Evolutionary conservation across 768 basidiomycete species (phyloP), one percentile per base, ranked within the genome.

Genomic region (Boletus rufocinnamomeus): DNA sequence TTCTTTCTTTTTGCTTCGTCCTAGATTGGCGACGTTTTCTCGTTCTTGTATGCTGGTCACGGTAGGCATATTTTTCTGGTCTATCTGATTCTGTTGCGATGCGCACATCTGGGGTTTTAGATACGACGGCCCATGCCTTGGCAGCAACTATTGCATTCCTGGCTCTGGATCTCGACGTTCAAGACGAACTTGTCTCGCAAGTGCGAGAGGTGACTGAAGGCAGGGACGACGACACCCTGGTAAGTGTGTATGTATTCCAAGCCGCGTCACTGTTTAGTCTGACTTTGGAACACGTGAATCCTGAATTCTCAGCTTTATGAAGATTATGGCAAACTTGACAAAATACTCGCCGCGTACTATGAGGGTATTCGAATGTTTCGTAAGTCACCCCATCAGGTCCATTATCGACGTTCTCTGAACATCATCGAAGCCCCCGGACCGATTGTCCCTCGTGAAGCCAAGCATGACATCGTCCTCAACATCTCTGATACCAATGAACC

Each of bases 11-110:
- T 41, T 6, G 28, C 23, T 17, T 25, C 5, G 16, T 13, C 10
- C 7, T 30, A 82, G 82, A 80, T 84, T 51, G 82, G 82, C 6
- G 82, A 84, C 50, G 68, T 82, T 1, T 84, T 77, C 60, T 60
- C 77, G 10, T 72, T 83, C 66, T 72, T 87, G 28, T 79, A 83
- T 49, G 84, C 84, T 32, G 85, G 85, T 16, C 83, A 84, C 61
- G 83, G 82, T 82, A 59, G 17, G 70, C 51, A 19, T 41, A 19
- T 40, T 16, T 1, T 41, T 27, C 37, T 17, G 32, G 28, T 19
- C 6, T n/a, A 14, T 19, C 17, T 11, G 17, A 13, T 38, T 5
- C 11, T 38, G 10, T 43, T 21, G 21, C 7, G n/a, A 56, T 13
- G 3, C 2, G 5, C 1, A 6, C 2, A 25, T n/a, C 4, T 16